Evolutionary conservation across 768 basidiomycete species (phyloP).

Genomic region (Mycena leptocephala): DNA sequence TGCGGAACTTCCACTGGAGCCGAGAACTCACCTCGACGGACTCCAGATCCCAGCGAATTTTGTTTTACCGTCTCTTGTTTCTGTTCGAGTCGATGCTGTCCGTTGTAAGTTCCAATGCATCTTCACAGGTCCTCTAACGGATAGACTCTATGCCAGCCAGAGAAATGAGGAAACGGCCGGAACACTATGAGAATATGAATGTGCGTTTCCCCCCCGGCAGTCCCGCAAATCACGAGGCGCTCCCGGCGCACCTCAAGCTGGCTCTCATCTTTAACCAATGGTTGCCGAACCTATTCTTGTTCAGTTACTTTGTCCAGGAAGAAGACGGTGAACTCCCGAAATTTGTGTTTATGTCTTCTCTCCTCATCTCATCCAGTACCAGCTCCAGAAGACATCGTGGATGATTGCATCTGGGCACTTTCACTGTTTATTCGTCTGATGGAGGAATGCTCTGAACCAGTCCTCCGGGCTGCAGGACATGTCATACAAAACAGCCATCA

Average conservation of each 20-base stretch:
- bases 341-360: too few species aligned
- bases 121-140: too few species aligned
- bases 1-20: too few species aligned
- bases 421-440: conserved; percentile 39
- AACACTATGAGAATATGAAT: conserved; percentile 7
- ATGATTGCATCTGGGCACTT: conserved; percentile 39
- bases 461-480: conserved; percentile 36
- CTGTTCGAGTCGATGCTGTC: conserved; percentile 1
- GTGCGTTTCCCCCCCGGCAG: background rate
- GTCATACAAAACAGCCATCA: conserved; percentile 21
- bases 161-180: background rate
- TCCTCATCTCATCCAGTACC: background rate
- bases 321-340: conserved; percentile 29
- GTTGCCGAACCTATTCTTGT: conserved; percentile 34
- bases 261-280: conserved; percentile 12
- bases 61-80: background rate
- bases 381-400: conserved; percentile 39
- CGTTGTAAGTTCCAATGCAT: background rate
- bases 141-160: background rate
- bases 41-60: background rate
- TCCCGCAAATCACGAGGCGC: background rate
- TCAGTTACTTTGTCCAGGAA: conserved; percentile 33
- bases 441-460: conserved; percentile 36
- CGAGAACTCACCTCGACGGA: conserved; percentile 18
- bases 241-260: conserved; percentile 17